Evolutionary conservation across 306 rosid genomes (phyloP).

Genomic region (Cicer chorassanicum): DNA sequence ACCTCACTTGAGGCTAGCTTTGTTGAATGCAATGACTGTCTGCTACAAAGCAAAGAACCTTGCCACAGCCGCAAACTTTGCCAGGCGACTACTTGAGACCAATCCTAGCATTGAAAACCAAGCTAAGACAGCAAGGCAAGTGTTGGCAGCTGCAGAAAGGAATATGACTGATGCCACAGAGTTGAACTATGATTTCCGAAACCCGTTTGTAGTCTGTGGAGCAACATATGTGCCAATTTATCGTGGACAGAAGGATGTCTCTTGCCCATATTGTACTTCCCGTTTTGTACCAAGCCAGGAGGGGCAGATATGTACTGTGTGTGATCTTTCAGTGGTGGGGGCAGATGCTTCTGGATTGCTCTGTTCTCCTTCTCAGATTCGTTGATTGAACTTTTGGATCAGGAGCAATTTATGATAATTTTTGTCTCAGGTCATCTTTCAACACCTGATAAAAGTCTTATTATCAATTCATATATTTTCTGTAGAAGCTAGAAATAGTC

Average conservation of each 20-base stretch:
- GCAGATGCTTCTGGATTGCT: conserved; percentile 92
- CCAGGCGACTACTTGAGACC: conserved; percentile 85
- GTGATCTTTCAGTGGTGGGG: conserved; percentile 85
- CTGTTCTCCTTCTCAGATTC: conserved; percentile 83
- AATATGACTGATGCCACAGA: conserved; percentile 73
- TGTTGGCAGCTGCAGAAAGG: conserved; percentile 89
- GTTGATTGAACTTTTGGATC: conserved; percentile 58
- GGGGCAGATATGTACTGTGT: conserved; percentile 78
- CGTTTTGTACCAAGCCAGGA: conserved; percentile 86
- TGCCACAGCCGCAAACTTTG: conserved; percentile 82
- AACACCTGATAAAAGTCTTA: conserved; percentile 42
- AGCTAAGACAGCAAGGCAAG: conserved; percentile 86
- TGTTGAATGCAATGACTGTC: conserved; percentile 71
- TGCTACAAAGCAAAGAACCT: conserved; percentile 88
- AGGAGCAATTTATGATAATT: conserved; percentile 41
- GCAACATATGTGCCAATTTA: conserved; percentile 88
- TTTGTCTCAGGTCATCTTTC: conserved; percentile 51
- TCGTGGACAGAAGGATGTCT: conserved; percentile 84
- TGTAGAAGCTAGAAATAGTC: conserved; percentile 50
- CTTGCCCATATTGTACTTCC: conserved; percentile 87
- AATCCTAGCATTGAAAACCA: conserved; percentile 82
- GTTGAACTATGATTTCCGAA: conserved; percentile 86
- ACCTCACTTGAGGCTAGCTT: conserved; percentile 91
- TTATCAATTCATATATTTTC: conserved; percentile 47
- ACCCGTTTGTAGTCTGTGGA: conserved; percentile 91